Evolutionary conservation across 495 filamentous ascomycete species (phyloP), one percentile per base, ranked within the genome.

Genomic region (Poronia punctata): DNA sequence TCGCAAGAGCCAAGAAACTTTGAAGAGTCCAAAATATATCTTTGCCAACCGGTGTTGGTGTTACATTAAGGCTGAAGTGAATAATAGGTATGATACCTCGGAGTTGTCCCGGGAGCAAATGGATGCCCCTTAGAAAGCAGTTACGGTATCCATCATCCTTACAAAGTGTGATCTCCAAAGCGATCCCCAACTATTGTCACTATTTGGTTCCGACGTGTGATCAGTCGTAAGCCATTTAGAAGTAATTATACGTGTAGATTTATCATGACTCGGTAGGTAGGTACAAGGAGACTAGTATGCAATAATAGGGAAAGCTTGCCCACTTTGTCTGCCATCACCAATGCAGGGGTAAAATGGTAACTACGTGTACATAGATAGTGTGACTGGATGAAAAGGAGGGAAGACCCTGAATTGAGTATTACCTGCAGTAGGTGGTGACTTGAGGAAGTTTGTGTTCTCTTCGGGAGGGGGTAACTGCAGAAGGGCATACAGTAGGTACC

Each of bases 1-100:
- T n/a, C n/a, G n/a, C n/a, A n/a, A n/a, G n/a, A n/a, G n/a, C n/a
- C n/a, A n/a, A n/a, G n/a, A n/a, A n/a, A n/a, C n/a, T n/a, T n/a
- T n/a, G n/a, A n/a, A n/a, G n/a, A n/a, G 9, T 33, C 38, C 28
- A 34, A 41, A 41, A 41, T n/a, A 33, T 33, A 41, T 20, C 38
- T n/a, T 31, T 18, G 20, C 26, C 29, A 18, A 28, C 9, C 20
- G 38, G 35, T n/a, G n/a, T n/a, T n/a, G n/a, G 38, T 28, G 38
- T 41, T 41, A 41, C 38, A 41, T 41, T 41, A 41, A 41, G 38
- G 38, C 38, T 41, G 38, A 41, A 41, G 38, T 41, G 29, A 34
- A 41, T 18, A n/a, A n/a, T n/a, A n/a, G n/a, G n/a, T 41, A 23
- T 34, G 12, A 12, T 25, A 36, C 20, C 7, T 14, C 9, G 10